Base-by-base conservation (phyloP, 169 alveolate genomes). In the Babesia ovis region DNA sequence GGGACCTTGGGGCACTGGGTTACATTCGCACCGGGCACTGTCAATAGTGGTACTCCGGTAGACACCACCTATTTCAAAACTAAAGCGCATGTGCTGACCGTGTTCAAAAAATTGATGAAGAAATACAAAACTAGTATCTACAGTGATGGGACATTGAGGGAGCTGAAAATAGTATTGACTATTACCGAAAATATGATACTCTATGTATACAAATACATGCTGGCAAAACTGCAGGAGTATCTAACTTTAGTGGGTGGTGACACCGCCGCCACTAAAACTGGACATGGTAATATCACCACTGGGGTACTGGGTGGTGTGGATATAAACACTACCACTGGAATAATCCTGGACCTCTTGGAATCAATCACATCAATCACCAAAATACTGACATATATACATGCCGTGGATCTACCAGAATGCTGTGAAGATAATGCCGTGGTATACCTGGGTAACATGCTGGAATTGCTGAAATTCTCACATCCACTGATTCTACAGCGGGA, bases 361-460 rank as follows among this genome's bases (percentile, higher is more conserved):
- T 35, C 41, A 22, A 27, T 81, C 27, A 81, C 70, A 11, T 45
- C 37, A 31, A 74, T 81, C 53, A 81, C 81, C 25, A 81, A 81
- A 48, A 66, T 81, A 6, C 46, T 81, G 48, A 35, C 43, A 20
- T 72, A 81, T 41, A 73, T 81, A 4, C 89, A 81, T 68, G 43
- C 85, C 14, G 43, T 81, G 0, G 89, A 81, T 39, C 75, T 81
- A 14, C 89, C 89, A 16, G 89, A 81, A 43, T 55, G 68, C 29
- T 81, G 70, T 29, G 89, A 81, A 37, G 89, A 81, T 50, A 81
- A 81, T 61, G 67, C 51, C 4, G 57, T 57, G 22, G 68, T 66
- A 0, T 81, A 81, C 60, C 61, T 81, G 53, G 77, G 85, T 23
- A 84, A 85, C 20, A 20, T 81, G 64, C 43, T 81, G 25, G 68